Percentiles rank a stretch among this genome's conserved stretches.
phyloP scores from a whole-genome alignment of 495 filamentous ascomycete genomes.

The Annulohypoxylon moriforme region DNA sequence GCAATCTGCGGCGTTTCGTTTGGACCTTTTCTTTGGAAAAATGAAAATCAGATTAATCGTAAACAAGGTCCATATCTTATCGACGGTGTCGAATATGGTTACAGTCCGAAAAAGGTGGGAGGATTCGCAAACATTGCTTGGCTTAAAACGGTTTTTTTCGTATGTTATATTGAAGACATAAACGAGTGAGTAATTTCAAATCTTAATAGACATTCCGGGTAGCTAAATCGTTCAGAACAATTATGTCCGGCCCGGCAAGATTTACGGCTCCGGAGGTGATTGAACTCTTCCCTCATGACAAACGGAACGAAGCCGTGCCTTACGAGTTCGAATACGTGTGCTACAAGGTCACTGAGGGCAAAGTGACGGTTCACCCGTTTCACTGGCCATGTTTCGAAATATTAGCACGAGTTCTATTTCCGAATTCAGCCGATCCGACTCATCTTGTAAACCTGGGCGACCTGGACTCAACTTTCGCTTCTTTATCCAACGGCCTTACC shows the following conservation, averaged over 20 bases:
- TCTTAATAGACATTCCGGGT: neutral
- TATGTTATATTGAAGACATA: neutral
- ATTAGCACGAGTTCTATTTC: constrained; percentile 2
- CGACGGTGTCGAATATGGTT: neutral
- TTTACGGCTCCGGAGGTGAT: neutral
- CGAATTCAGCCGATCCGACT: neutral
- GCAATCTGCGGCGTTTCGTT: constrained; percentile 19
- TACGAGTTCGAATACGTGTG: neutral
- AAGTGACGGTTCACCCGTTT: constrained; percentile 9
- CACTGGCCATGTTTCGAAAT: constrained; percentile 20
- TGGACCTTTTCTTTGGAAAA: neutral
- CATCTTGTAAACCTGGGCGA: neutral
- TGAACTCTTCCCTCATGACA: neutral
- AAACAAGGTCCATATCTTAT: neutral
- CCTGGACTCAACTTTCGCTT: neutral
- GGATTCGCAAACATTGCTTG: neutral
- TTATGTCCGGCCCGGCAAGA: constrained; percentile 5
- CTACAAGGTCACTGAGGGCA: neutral
- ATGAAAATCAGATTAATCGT: neutral
- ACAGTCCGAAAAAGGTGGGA: neutral
- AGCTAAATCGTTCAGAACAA: constrained; percentile 4
- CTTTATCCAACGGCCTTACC: neutral
- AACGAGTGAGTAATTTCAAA: neutral
- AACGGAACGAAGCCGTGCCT: neutral
- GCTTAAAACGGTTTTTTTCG: neutral